Conservation (phyloP, 1,284 basidiomycete genomes). For the Phenoliferia sp. region DNA sequence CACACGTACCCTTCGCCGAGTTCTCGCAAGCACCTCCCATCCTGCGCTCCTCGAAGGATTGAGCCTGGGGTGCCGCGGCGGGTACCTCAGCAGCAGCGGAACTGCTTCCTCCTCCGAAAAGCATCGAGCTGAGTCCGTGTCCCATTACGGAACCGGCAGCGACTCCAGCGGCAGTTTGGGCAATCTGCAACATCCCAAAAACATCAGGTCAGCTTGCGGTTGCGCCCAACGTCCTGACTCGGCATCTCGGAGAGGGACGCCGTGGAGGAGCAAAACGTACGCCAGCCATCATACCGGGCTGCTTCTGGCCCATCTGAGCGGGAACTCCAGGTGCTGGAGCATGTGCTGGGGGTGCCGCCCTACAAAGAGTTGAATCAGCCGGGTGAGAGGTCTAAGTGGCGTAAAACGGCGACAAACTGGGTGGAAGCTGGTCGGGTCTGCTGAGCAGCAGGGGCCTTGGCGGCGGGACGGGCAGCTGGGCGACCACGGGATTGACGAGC, state of each 20-base stretch:
- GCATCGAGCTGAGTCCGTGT: constrained; percentile 53
- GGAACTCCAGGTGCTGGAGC: constrained; percentile 14
- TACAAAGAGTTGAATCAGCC: neutral
- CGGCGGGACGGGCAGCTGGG: constrained; percentile 4
- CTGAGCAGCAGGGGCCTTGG: constrained; percentile 8
- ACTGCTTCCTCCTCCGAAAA: constrained; percentile 49
- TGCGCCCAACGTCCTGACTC: neutral
- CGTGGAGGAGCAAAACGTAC: neutral
- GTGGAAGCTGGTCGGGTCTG: constrained; percentile 20
- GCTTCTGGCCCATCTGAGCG: constrained; percentile 5
- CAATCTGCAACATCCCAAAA: constrained; percentile 41
- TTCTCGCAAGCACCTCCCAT: constrained; percentile 48
- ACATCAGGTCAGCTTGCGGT: neutral
- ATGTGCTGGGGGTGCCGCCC: constrained; percentile 21
- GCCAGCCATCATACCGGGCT: constrained; percentile 23
- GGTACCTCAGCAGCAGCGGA: constrained; percentile 39
- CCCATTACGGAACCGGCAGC: constrained; percentile 52
- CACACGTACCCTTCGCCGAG: constrained; percentile 50
- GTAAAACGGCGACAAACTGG: constrained; percentile 7
- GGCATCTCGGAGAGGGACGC: neutral
- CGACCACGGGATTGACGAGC: constrained; percentile 7
- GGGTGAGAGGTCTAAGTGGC: neutral
- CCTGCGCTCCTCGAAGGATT: constrained; percentile 32
- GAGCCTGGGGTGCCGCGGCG: constrained; percentile 41
- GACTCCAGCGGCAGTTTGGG: constrained; percentile 53